Evolutionary conservation across 108 stramenopile species (phyloP).

Genomic region (Cylindrotheca fusiformis): DNA sequence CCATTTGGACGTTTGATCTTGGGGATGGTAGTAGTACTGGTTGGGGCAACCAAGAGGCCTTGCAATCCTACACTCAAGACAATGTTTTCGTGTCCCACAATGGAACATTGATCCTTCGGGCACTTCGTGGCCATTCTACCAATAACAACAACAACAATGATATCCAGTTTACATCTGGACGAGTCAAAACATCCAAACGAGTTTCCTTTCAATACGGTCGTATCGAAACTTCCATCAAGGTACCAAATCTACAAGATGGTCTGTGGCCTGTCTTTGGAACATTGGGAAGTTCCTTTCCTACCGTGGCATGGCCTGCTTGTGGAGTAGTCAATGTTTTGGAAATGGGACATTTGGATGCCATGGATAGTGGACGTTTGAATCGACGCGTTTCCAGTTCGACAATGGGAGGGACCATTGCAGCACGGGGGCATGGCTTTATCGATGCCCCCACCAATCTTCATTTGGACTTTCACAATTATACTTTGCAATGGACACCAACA

Average conservation of each 20-base stretch:
- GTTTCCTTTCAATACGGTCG: conserved; percentile 25
- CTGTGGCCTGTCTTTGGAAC: conserved; percentile 58
- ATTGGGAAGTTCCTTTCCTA: conserved; percentile 33
- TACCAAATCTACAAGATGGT: conserved; percentile 24
- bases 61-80: conserved; percentile 13
- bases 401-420: conserved; percentile 13
- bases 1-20: conserved; percentile 20
- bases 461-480: conserved; percentile 20
- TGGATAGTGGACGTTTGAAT: conserved; percentile 5
- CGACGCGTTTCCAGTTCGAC: conserved; percentile 15
- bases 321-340: conserved; percentile 75
- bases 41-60: conserved; percentile 31
- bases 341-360: conserved; percentile 16
- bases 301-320: conserved; percentile 43
- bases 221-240: conserved; percentile 25
- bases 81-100: conserved; percentile 15
- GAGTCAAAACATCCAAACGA: conserved; percentile 19
- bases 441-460: not conserved
- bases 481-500: conserved; percentile 16
- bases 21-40: conserved; percentile 14
- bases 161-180: conserved; percentile 32
- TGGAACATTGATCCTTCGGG: conserved; percentile 13
- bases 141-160: not conserved
- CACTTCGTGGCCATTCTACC: too few relatives aligned
- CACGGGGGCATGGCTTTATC: not conserved